Conservation (phyloP, 2,329 filamentous ascomycete genomes). For the Cladophialophora bantiana region DNA sequence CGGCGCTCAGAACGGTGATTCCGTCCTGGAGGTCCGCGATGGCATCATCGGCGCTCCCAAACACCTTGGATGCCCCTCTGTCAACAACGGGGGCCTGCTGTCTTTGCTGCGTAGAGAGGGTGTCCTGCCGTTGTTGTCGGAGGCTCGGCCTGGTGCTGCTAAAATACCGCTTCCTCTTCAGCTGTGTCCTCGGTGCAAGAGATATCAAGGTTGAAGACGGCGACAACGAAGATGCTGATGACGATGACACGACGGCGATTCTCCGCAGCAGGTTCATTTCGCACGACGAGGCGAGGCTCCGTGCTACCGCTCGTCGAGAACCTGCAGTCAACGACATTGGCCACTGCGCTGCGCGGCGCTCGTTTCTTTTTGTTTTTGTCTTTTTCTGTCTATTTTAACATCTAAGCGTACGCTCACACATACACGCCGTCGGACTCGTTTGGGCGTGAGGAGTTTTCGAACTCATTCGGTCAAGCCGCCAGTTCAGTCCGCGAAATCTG, state of each 20-base stretch:
- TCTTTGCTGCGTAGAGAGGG: background rate
- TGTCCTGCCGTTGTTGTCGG: background rate
- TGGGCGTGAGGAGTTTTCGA: too few relatives aligned
- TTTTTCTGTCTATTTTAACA: background rate
- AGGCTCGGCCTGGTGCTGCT: conserved; percentile 7
- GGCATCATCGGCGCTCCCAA: conserved; percentile 66
- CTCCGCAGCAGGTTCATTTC: background rate
- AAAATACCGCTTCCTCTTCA: conserved; percentile 10
- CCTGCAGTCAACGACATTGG: background rate
- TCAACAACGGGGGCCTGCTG: conserved; percentile 20
- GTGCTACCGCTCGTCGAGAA: background rate
- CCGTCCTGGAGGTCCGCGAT: conserved; percentile 74
- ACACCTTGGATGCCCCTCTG: conserved; percentile 47
- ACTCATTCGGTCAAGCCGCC: too few relatives aligned
- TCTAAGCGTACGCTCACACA: too few relatives aligned
- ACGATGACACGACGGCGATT: background rate
- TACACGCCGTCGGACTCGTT: too few relatives aligned
- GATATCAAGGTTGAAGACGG: background rate
- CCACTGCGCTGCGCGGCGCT: too few relatives aligned
- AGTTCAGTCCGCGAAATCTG: too few relatives aligned
- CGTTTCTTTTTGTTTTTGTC: background rate
- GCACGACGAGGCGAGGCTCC: background rate
- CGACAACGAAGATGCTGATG: background rate
- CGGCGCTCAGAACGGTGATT: conserved; percentile 75
- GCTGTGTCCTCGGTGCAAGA: background rate